phyloP scores from a whole-genome alignment of 78 protist genomes.

The Goniomonas avonlea region DNA sequence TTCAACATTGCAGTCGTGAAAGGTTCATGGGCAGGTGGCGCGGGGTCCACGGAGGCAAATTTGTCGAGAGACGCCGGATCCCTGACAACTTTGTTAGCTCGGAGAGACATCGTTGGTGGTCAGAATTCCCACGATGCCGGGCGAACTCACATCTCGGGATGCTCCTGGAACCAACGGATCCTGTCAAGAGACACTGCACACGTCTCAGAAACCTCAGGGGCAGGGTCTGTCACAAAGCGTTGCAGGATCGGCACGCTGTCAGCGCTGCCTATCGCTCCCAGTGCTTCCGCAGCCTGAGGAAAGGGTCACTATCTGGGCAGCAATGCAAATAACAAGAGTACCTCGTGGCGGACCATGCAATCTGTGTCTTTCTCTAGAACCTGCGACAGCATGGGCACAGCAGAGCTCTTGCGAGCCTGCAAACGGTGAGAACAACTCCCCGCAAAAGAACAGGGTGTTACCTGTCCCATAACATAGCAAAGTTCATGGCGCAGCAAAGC shows the following conservation, averaged over 20 bases:
- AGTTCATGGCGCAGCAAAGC: too few relatives aligned
- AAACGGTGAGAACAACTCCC: too few relatives aligned
- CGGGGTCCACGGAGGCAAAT: not conserved
- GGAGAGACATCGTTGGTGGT: not conserved
- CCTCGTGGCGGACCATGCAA: too few relatives aligned
- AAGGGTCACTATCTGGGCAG: too few relatives aligned
- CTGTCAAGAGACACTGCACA: not conserved
- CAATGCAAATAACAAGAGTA: too few relatives aligned
- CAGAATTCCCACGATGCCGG: not conserved
- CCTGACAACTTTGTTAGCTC: not conserved
- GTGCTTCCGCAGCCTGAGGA: constrained; percentile 33
- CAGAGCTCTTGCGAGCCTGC: too few relatives aligned
- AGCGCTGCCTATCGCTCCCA: not conserved
- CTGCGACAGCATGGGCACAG: too few relatives aligned
- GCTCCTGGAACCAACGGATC: not conserved
- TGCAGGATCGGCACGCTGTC: not conserved
- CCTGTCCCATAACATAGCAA: too few relatives aligned
- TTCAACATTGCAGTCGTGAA: not conserved
- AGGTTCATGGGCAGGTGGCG: not conserved
- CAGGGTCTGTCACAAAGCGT: not conserved
- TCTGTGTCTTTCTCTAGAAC: too few relatives aligned
- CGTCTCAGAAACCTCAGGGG: constrained; percentile 2
- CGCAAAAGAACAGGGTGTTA: too few relatives aligned
- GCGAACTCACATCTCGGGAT: not conserved
- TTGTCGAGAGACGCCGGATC: not conserved